These are phyloP conservation scores for Didymella glomerata DNA, from an alignment of 2,329 filamentous ascomycete genomes.

Conservation along the genomic window DNA sequence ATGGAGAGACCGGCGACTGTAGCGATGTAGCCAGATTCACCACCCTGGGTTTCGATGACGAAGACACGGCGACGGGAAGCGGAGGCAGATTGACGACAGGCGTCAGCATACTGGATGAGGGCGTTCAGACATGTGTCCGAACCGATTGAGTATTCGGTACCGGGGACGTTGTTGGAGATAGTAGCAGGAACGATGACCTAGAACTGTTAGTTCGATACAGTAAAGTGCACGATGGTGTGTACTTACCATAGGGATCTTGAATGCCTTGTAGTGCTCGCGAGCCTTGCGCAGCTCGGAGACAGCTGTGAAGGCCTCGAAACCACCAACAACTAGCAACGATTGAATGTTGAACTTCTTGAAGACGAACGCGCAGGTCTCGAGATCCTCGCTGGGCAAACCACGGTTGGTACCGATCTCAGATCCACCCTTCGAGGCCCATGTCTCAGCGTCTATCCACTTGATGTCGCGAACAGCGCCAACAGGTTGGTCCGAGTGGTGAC, in stretches of 20 bases:
- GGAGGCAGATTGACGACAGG: constrained; percentile 95
- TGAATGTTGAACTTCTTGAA: constrained; percentile 90
- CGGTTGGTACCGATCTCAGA: constrained; percentile 99
- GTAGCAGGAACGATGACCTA: constrained; percentile 92
- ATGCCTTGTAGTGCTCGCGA: constrained; percentile 77
- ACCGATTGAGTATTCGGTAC: constrained; percentile 95
- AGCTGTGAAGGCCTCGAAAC: constrained; percentile 95
- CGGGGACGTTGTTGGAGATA: constrained; percentile 97
- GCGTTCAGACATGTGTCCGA: constrained; percentile 98
- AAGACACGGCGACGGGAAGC: constrained; percentile 93
- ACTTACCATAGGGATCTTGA: constrained; percentile 83
- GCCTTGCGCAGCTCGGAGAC: constrained; percentile 86
- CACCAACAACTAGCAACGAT: constrained; percentile 88
- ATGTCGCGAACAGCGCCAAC: constrained; percentile 84
- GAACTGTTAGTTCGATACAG: constrained; percentile 15
- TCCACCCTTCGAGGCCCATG: constrained; percentile 95
- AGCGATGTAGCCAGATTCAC: constrained; percentile 91
- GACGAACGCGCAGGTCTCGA: constrained; percentile 81
- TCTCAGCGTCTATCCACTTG: constrained; percentile 91
- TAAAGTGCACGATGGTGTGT: background rate
- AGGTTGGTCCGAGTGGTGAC: constrained; percentile 86
- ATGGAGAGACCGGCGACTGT: constrained; percentile 91
- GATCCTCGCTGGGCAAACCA: constrained; percentile 86
- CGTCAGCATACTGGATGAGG: constrained; percentile 93
- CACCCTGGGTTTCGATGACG: constrained; percentile 97